Percentiles rank a stretch among this genome's conserved stretches.
phyloP scores from a whole-genome alignment of 2,329 filamentous ascomycete species.

The Nannizziopsis barbatae region DNA sequence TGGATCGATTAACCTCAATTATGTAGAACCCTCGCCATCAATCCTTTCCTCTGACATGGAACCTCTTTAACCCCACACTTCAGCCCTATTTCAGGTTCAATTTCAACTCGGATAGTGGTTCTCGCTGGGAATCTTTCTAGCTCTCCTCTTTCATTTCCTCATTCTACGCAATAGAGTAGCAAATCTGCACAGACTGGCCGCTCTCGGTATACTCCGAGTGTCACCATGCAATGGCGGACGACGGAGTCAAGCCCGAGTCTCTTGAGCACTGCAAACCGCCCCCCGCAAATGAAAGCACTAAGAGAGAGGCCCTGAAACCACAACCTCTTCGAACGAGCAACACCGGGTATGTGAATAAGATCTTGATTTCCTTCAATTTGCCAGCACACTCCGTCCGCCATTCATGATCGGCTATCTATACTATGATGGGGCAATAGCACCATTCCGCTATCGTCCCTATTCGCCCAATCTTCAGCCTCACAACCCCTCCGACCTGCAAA shows the following conservation, averaged over 20 bases:
- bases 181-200: background rate
- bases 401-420: background rate
- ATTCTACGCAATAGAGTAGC: background rate
- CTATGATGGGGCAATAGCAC: background rate
- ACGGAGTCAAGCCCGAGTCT: background rate
- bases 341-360: background rate
- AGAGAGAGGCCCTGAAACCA: background rate
- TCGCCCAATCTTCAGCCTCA: background rate
- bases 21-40: background rate
- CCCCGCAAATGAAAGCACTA: constrained; percentile 4
- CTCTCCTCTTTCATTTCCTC: background rate
- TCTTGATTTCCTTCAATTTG: background rate
- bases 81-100: constrained; percentile 9
- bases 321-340: constrained; percentile 2
- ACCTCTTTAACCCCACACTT: constrained; percentile 1
- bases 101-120: background rate
- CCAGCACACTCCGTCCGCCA: background rate
- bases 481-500: background rate
- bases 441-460: background rate
- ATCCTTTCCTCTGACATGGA: constrained; percentile 5
- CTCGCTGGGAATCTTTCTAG: background rate
- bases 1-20: no score
- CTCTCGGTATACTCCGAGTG: background rate
- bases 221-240: constrained; percentile 12
- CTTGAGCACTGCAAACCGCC: background rate